phyloP scores from a whole-genome alignment of 495 filamentous ascomycete species.

The Melanomma pulvis-pyrius region DNA sequence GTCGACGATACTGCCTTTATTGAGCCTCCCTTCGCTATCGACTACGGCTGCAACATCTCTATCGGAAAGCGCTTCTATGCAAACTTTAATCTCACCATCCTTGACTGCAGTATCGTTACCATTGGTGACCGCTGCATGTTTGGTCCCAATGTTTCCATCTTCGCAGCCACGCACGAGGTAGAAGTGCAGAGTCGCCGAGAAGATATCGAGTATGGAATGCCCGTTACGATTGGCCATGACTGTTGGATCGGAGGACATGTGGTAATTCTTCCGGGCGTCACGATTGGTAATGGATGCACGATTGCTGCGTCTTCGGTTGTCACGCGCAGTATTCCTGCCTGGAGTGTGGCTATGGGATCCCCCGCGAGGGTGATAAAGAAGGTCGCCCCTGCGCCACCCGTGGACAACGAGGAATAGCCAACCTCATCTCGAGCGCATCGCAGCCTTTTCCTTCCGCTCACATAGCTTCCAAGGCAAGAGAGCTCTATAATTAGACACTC shows the following conservation, averaged over 20 bases:
- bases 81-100: slow-evolving; percentile 80
- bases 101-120: slow-evolving; percentile 71
- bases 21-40: slow-evolving; percentile 86
- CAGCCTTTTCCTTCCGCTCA: too few species aligned
- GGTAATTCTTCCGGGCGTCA: slow-evolving; percentile 66
- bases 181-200: slow-evolving; percentile 47
- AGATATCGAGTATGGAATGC: slow-evolving; percentile 58
- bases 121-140: slow-evolving; percentile 83
- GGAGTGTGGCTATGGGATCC: slow-evolving; percentile 64
- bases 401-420: neutral
- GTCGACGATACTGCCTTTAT: slow-evolving; percentile 78
- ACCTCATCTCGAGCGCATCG: too few species aligned
- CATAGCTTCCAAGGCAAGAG: too few species aligned
- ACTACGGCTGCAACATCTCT: slow-evolving; percentile 92
- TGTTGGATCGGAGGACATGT: slow-evolving; percentile 86
- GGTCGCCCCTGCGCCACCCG: slow-evolving; percentile 38
- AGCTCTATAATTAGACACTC: too few species aligned
- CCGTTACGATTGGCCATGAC: slow-evolving; percentile 81
- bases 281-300: slow-evolving; percentile 42
- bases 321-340: slow-evolving; percentile 61
- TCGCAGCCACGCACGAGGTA: slow-evolving; percentile 53
- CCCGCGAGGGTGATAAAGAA: slow-evolving; percentile 61
- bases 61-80: slow-evolving; percentile 87
- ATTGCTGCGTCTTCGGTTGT: slow-evolving; percentile 45
- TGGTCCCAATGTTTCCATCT: slow-evolving; percentile 84